Evolutionary conservation across 1,139 yeast species (phyloP).

Genomic region (Zygosaccharomyces sapae): DNA sequence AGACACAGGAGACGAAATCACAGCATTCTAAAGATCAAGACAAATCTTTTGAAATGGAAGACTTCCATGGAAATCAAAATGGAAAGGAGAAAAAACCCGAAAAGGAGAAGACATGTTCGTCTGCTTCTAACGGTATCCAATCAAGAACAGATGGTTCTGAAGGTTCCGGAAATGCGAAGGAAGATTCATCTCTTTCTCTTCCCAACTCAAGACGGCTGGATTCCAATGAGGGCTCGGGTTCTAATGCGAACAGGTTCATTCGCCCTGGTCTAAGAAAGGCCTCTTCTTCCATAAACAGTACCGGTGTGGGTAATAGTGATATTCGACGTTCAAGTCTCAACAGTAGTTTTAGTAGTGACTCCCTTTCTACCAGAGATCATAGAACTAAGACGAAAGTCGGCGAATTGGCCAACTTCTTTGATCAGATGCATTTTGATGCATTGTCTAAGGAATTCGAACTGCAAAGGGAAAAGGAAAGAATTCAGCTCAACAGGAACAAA

Average conservation of each 20-base stretch:
- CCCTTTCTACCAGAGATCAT: constrained; percentile 16
- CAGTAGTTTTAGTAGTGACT: constrained; percentile 17
- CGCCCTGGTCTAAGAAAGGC: constrained; percentile 7
- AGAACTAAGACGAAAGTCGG: constrained; percentile 47
- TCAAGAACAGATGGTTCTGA: not conserved
- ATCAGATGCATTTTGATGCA: constrained; percentile 75
- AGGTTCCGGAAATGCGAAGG: not conserved
- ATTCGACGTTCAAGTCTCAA: constrained; percentile 16
- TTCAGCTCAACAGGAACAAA: constrained; percentile 55
- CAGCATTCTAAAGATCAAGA: constrained; percentile 13
- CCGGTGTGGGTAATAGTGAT: constrained; percentile 9
- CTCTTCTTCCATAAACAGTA: constrained; percentile 12
- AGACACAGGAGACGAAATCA: constrained; percentile 25
- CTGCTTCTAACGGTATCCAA: not conserved
- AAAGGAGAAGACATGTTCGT: not conserved
- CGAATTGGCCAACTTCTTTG: constrained; percentile 64
- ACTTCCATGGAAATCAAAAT: not conserved
- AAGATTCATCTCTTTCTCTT: not conserved
- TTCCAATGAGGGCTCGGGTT: not conserved
- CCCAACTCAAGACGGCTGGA: not conserved
- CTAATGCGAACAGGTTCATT: constrained; percentile 1
- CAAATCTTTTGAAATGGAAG: constrained; percentile 7
- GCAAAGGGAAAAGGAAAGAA: constrained; percentile 77
- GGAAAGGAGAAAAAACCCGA: constrained; percentile 4
- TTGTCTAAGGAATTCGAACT: constrained; percentile 80